A percentile compares a stretch with the other conserved stretches of the same genome.
phyloP scores from a whole-genome alignment of 1,284 basidiomycete species.

The Apiotrichum laibachii region DNA sequence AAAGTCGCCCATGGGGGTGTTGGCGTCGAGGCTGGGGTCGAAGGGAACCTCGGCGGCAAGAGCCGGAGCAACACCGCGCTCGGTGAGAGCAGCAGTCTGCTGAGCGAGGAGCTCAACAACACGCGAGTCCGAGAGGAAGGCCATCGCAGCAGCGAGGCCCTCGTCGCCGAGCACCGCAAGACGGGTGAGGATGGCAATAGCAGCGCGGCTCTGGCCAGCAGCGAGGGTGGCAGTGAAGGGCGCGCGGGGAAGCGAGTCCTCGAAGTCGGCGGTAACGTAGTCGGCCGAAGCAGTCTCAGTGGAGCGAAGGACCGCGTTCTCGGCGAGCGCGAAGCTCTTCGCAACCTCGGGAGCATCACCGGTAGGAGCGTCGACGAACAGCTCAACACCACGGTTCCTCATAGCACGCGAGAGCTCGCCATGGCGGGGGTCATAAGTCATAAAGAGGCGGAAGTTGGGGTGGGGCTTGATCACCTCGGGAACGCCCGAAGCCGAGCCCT shows the following conservation, averaged over 20 bases:
- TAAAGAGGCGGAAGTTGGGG: conserved; percentile 85
- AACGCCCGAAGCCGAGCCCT: conserved; percentile 68
- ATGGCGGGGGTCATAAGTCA: conserved; percentile 85
- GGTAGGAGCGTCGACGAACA: conserved; percentile 51
- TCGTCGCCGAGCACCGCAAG: conserved; percentile 7
- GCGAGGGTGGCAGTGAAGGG: conserved; percentile 15
- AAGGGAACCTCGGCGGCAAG: conserved; percentile 25
- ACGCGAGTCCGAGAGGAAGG: conserved; percentile 13
- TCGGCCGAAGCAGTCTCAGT: background rate
- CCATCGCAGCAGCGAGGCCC: conserved; percentile 3
- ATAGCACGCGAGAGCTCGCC: conserved; percentile 97
- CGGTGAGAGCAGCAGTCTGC: background rate
- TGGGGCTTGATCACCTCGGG: conserved; percentile 79
- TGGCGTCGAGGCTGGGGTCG: conserved; percentile 36
- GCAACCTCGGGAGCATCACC: background rate
- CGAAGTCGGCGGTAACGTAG: conserved; percentile 3
- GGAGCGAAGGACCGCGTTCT: conserved; percentile 10
- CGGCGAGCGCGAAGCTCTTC: conserved; percentile 10
- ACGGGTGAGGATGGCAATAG: background rate
- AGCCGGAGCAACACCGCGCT: background rate
- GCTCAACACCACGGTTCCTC: conserved; percentile 94
- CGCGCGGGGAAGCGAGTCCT: background rate
- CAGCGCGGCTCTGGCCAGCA: conserved; percentile 14
- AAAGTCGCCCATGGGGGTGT: conserved; percentile 20
- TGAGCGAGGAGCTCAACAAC: conserved; percentile 6